Conservation (phyloP, 257 asterid species). For the Solanum rostratum region DNA sequence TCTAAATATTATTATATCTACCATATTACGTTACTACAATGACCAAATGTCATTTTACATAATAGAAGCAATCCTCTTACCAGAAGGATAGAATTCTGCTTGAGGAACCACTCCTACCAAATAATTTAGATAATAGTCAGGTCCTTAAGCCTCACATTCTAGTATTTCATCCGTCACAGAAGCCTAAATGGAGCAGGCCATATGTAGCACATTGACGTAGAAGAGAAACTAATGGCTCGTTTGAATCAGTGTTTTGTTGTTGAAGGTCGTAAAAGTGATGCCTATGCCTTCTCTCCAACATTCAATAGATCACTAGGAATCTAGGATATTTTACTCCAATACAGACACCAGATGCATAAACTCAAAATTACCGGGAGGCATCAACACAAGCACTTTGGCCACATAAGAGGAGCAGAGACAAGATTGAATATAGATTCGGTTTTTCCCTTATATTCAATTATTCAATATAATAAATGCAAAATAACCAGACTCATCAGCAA, state of each 20-base stretch:
- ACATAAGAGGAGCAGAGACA: neutral
- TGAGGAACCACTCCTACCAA: neutral
- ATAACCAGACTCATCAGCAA: neutral
- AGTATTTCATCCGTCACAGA: neutral
- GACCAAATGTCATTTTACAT: neutral
- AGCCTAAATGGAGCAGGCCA: neutral
- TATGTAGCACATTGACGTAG: neutral
- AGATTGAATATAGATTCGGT: neutral
- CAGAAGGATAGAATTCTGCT: neutral
- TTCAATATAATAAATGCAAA: neutral
- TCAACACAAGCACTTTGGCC: neutral
- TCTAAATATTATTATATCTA: neutral
- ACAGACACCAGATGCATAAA: neutral
- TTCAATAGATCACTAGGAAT: neutral
- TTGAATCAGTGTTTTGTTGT: neutral
- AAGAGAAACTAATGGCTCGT: neutral
- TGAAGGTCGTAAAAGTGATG: neutral
- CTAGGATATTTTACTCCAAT: neutral
- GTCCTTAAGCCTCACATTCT: neutral
- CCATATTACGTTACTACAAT: neutral
- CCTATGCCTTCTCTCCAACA: neutral
- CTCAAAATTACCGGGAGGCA: neutral
- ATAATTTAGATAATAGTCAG: neutral
- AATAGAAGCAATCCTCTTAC: neutral
- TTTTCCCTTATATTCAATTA: neutral